phyloP scores from a whole-genome alignment of 2,329 filamentous ascomycete genomes.

The Byssochlamys sp. region DNA sequence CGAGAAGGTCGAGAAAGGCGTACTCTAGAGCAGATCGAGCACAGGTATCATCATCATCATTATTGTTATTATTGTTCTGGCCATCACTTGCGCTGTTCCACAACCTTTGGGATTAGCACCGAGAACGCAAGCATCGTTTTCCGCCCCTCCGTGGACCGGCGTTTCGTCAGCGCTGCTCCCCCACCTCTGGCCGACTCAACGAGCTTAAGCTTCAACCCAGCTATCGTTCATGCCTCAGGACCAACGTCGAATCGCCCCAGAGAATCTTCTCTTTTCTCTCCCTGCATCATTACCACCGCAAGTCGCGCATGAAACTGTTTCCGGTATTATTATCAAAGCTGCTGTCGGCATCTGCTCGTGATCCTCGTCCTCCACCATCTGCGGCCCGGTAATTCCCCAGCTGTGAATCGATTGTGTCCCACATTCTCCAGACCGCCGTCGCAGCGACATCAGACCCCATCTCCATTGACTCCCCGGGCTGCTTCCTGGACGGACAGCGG shows the following conservation, averaged over 20 bases:
- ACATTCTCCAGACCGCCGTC: background rate
- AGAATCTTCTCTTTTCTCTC: background rate
- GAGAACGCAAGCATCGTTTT: background rate
- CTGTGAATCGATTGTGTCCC: background rate
- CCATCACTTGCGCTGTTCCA: background rate
- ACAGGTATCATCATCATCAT: no score
- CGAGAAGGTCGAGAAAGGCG: no score
- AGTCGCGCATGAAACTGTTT: background rate
- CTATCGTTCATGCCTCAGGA: background rate
- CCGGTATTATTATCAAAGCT: background rate
- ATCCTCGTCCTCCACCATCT: background rate
- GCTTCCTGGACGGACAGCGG: conserved; percentile 8
- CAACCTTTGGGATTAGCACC: background rate
- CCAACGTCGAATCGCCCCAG: background rate
- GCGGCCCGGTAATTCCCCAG: background rate
- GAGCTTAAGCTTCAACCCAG: background rate
- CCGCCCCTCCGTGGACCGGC: background rate
- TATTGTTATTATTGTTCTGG: no score
- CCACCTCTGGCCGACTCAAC: background rate
- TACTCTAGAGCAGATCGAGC: background rate
- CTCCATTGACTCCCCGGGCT: conserved; percentile 3
- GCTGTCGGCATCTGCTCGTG: background rate
- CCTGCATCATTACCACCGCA: background rate
- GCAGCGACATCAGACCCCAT: background rate
- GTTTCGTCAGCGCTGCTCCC: background rate